Base-by-base conservation (phyloP, 2,329 filamentous ascomycete genomes). In the Phialemonium atrogriseum region DNA sequence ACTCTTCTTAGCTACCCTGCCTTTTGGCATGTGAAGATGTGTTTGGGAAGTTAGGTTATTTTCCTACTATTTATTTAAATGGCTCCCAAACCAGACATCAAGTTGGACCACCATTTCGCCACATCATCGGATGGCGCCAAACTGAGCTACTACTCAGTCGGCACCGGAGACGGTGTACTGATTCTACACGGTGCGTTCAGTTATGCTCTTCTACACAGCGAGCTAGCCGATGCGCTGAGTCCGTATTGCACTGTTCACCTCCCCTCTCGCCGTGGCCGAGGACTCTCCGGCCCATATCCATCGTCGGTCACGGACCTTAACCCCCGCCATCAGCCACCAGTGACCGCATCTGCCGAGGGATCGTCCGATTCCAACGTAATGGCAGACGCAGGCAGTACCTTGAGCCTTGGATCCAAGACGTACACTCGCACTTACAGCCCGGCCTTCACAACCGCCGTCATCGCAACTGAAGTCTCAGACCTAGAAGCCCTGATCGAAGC, bases 81-180 rank as follows among this genome's bases (percentile, higher is more conserved):
- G n/a, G n/a, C n/a, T n/a, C n/a, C n/a, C n/a, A n/a, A n/a, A n/a
- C n/a, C n/a, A n/a, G n/a, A n/a, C n/a, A n/a, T n/a, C n/a, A n/a
- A n/a, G n/a, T n/a, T n/a, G n/a, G n/a, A n/a, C 8, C 33, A 31
- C 33, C 20, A 35, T 23, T 32, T 31, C 20, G 23, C 22, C 10
- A 27, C 24, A 8, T 15, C 33, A 5, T 11, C 5, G 6, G 33
- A 35, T 11, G 33, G 33, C 13, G 18, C 33, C 16, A n/a, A 27
- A 8, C 28, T 35, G 4, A 35, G 33, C 33, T 35, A 35, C 33
- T 35, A 35, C 27, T 26, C 18, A 15, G 19, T 26, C 33, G 27
- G 27, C 16, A 22, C 14, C 27, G 33, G 27, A 8, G 27, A 27
- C 11, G 21, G 11, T n/a, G 23, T 32, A 22, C 9, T 35, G 5